phyloP scores from a whole-genome alignment of 2,329 filamentous ascomycete species.

The Lasiodiplodia theobromae region DNA sequence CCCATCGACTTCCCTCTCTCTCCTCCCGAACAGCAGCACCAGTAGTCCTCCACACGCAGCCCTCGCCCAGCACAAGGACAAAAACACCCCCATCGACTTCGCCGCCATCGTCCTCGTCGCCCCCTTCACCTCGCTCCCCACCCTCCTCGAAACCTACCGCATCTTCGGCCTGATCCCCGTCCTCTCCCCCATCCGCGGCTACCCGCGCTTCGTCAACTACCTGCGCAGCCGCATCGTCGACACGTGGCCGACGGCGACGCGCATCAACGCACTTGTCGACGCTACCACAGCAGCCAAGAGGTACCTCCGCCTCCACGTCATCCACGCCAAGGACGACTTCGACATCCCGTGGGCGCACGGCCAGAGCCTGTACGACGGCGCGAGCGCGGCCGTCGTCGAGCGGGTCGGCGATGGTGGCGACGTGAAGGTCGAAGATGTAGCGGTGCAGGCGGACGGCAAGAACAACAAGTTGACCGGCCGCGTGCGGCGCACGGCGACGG shows the following conservation, averaged over 20 bases:
- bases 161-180: constrained; percentile 81
- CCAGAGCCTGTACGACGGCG: constrained; percentile 38
- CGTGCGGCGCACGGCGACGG: constrained; percentile 31
- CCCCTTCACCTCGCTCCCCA: constrained; percentile 76
- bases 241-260: constrained; percentile 75
- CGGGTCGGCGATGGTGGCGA: constrained; percentile 41
- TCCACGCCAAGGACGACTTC: constrained; percentile 81
- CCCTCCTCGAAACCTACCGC: constrained; percentile 77
- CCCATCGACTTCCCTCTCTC: constrained; percentile 34
- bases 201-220: constrained; percentile 68
- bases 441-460: neutral
- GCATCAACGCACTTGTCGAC: constrained; percentile 69
- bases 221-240: constrained; percentile 74
- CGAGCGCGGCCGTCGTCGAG: constrained; percentile 34
- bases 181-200: constrained; percentile 74
- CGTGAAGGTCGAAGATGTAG: constrained; percentile 28
- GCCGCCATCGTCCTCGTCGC: constrained; percentile 82
- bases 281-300: too few species aligned
- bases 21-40: constrained; percentile 33
- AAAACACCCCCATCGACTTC: constrained; percentile 60
- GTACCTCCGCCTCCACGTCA: constrained; percentile 68
- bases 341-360: constrained; percentile 82
- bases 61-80: neutral
- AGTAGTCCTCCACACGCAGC: neutral
- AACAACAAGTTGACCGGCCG: constrained; percentile 38